Base-by-base conservation (phyloP, 345 rosid genomes). In the Capsella bursapastoris region DNA sequence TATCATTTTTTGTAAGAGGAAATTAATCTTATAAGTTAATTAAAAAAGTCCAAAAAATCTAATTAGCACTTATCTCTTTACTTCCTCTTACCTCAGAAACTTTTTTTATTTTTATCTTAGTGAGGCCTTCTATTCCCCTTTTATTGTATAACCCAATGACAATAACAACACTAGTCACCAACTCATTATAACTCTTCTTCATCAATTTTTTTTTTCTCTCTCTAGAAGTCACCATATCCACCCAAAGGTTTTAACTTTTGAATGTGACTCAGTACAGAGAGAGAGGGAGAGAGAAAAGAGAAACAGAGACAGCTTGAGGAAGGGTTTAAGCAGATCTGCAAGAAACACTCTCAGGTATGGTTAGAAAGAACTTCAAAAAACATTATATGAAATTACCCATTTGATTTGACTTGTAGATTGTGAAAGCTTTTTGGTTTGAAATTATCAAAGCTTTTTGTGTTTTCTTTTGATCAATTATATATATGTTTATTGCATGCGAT, bases 271-370 rank as follows among this genome's bases (percentile, higher is more conserved):
- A 67, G 55, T 18, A 61, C 22, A 50, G 9, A 53, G 38, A 25
- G 28, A 40, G 58, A 12, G 2, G 37, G 16, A 70, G 4, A 68
- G 22, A 57, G 49, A 18, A 58, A 4, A 16, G 14, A 34, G 35
- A 35, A 1, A 40, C 16, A 69, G 16, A 55, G 4, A 47, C 58
- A 64, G 71, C 72, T 65, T 48, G 73, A 66, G 7, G 53, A 64
- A 76, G 60, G 66, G 75, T 64, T 76, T 64, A 70, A 76, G 71
- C 80, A 64, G 75, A 77, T 77, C 80, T 77, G 66, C 80, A 70
- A 40, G 15, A 64, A 77, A 10, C 76, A 77, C 56, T 70, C 71
- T 57, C 66, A 70, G 80, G 80, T 77, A 61, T 60, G 67, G 5
- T 47, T 13, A 68, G 7, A 52, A 35, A 68, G 7, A 52, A 35